Evolutionary conservation across 1,284 basidiomycete genomes (phyloP).

Genomic region (Anthracocystis setariae): DNA sequence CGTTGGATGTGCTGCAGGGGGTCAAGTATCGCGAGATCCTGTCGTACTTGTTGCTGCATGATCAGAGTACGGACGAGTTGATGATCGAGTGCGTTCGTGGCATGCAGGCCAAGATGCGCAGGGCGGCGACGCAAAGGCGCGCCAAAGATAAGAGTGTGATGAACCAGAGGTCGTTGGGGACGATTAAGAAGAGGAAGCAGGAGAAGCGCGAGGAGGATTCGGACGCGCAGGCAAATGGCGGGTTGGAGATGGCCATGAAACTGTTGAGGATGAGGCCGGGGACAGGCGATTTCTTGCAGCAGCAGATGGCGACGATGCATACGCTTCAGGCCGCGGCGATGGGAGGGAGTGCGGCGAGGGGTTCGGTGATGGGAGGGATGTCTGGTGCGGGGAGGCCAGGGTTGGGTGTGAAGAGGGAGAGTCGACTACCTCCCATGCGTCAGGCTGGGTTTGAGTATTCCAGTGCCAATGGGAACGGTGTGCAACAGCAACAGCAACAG

Average conservation of each 20-base stretch:
- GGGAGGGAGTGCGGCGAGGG: slow-evolving; percentile 39
- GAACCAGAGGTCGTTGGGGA: slow-evolving; percentile 89
- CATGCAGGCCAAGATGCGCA: slow-evolving; percentile 74
- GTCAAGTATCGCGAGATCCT: slow-evolving; percentile 83
- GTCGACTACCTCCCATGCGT: slow-evolving; percentile 23
- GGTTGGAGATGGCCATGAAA: slow-evolving; percentile 60
- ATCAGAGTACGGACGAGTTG: slow-evolving; percentile 69
- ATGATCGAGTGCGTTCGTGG: slow-evolving; percentile 85
- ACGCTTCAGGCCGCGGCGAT: slow-evolving; percentile 43
- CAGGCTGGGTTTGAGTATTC: slow-evolving; percentile 1
- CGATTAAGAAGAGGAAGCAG: slow-evolving; percentile 92
- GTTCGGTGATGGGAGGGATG: slow-evolving; percentile 1
- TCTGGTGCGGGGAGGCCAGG: not conserved
- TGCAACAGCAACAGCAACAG: slow-evolving; percentile 1
- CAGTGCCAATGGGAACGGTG: not conserved
- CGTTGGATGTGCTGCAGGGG: slow-evolving; percentile 89
- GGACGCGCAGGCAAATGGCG: slow-evolving; percentile 35
- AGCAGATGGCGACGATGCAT: slow-evolving; percentile 60
- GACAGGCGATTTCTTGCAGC: slow-evolving; percentile 59
- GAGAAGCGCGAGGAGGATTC: slow-evolving; percentile 78
- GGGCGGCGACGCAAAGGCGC: slow-evolving; percentile 68
- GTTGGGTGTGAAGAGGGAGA: slow-evolving; percentile 13
- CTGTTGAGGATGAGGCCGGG: slow-evolving; percentile 60
- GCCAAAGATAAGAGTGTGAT: slow-evolving; percentile 74
- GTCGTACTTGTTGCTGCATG: slow-evolving; percentile 63